phyloP scores from a whole-genome alignment of 2,329 filamentous ascomycete species.

The Epichloe hybrida region DNA sequence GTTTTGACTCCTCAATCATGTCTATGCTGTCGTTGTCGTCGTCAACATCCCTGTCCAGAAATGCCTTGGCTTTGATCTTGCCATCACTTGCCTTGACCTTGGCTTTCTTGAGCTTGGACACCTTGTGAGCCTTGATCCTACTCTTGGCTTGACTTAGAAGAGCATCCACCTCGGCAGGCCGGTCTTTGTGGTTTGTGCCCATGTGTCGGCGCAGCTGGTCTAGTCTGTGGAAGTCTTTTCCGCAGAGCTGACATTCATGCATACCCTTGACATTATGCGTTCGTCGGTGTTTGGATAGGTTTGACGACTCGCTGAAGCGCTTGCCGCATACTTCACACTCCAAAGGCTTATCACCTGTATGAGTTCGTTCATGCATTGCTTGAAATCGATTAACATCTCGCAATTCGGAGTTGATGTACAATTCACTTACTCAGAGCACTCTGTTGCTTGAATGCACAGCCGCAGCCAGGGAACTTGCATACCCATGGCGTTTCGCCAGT shows the following conservation, averaged over 20 bases:
- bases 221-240: constrained; percentile 42
- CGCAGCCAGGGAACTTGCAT: constrained; percentile 37
- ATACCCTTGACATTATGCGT: constrained; percentile 42
- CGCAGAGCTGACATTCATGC: constrained; percentile 39
- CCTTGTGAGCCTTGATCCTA: constrained; percentile 5
- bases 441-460: constrained; percentile 51
- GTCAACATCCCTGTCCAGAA: neutral
- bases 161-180: constrained; percentile 9
- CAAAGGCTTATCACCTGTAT: constrained; percentile 52
- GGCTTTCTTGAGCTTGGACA: constrained; percentile 5
- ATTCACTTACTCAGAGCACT: constrained; percentile 46
- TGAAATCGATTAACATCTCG: constrained; percentile 7
- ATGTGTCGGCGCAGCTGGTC: constrained; percentile 48
- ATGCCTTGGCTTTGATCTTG: neutral
- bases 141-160: constrained; percentile 8
- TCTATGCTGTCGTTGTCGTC: neutral
- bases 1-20: constrained; percentile 3
- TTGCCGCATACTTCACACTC: constrained; percentile 45
- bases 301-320: constrained; percentile 51
- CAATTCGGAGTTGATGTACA: neutral
- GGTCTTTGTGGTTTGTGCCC: constrained; percentile 20
- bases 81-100: constrained; percentile 2
- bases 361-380: constrained; percentile 56
- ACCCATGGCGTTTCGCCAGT: constrained; percentile 50
- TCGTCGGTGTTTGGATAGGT: constrained; percentile 51